A percentile compares a stretch with the other conserved stretches of the same genome.
phyloP scores from a whole-genome alignment of 2,329 filamentous ascomycete species.

The Magnaporthiopsis poae region DNA sequence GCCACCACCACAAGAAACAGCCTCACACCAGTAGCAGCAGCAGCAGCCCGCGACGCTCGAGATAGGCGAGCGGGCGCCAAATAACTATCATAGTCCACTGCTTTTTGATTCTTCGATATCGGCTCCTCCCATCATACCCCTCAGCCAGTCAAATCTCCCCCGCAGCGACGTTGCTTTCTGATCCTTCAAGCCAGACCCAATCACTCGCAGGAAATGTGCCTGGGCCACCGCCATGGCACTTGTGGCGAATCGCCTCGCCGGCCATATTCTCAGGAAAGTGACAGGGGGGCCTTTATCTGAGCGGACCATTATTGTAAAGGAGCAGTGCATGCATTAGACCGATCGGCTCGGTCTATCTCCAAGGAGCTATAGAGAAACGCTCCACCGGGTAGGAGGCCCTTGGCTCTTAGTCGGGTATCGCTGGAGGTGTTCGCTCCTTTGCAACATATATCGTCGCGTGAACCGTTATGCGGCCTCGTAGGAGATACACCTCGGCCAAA shows the following conservation, averaged over 20 bases:
- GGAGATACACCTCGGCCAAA: background rate
- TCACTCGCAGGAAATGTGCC: no score
- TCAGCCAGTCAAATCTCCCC: background rate
- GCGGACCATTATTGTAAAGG: no score
- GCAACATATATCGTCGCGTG: background rate
- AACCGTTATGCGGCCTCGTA: background rate
- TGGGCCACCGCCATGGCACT: background rate
- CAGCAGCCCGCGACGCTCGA: constrained; percentile 11
- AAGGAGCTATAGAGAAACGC: no score
- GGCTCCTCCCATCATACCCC: background rate
- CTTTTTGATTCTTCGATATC: background rate
- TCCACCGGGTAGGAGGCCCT: no score
- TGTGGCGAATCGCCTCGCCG: background rate
- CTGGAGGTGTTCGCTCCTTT: no score
- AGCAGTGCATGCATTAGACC: no score
- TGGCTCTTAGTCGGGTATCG: no score
- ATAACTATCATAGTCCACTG: constrained; percentile 6
- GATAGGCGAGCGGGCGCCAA: constrained; percentile 23
- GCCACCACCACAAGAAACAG: no score
- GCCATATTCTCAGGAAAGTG: background rate
- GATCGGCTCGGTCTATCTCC: no score
- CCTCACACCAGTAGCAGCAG: no score
- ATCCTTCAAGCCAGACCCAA: no score
- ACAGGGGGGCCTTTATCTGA: background rate
- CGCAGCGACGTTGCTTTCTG: no score